Percentiles rank a stretch among this genome's conserved stretches.
phyloP scores from a whole-genome alignment of 345 rosid genomes.

The Excoecaria cochinchinensis region DNA sequence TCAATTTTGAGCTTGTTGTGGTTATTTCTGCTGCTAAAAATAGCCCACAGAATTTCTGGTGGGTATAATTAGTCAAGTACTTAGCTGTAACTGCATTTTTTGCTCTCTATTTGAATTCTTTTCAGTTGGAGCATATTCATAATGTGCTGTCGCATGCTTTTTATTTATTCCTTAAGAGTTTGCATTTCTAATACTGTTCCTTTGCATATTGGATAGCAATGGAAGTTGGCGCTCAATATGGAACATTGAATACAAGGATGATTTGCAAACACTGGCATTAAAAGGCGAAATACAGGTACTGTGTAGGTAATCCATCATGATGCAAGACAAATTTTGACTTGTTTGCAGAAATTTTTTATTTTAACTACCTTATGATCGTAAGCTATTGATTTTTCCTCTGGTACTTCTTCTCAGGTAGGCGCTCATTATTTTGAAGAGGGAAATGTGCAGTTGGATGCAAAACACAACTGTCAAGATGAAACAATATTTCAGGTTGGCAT shows the following conservation, averaged over 20 bases:
- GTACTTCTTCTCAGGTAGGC: conserved; percentile 55
- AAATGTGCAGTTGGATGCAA: conserved; percentile 93
- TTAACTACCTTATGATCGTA: background rate
- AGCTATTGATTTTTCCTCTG: background rate
- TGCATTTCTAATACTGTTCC: conserved; percentile 12
- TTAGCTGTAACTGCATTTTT: conserved; percentile 5
- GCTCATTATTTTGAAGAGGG: conserved; percentile 99
- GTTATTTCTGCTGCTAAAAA: conserved; percentile 78
- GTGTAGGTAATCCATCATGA: background rate
- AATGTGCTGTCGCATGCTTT: background rate
- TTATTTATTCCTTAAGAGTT: background rate
- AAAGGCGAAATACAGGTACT: conserved; percentile 84
- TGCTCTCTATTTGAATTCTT: background rate
- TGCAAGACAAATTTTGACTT: background rate
- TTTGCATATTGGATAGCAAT: conserved; percentile 46
- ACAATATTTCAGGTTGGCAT: conserved; percentile 75
- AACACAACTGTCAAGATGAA: conserved; percentile 77
- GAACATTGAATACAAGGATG: conserved; percentile 82
- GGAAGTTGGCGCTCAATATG: conserved; percentile 97
- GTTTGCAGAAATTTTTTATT: background rate
- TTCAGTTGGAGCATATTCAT: conserved; percentile 3
- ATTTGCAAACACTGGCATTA: conserved; percentile 61
- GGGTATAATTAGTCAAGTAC: conserved; percentile 25
- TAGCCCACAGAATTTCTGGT: conserved; percentile 98
- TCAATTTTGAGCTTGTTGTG: conserved; percentile 81